Conservation (phyloP, 306 rosid genomes). For the Lablab purpureus region DNA sequence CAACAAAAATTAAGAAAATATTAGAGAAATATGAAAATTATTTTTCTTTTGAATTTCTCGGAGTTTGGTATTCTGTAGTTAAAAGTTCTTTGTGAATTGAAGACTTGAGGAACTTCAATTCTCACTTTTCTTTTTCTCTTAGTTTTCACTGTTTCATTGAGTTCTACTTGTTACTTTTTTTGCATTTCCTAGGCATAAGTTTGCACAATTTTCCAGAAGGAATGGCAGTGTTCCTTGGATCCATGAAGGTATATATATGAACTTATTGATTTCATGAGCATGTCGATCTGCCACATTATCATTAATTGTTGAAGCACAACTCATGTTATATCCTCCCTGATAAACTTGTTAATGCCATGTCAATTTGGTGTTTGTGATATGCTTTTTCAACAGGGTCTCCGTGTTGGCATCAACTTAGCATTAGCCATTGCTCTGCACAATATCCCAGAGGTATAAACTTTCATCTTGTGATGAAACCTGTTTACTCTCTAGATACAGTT, state of each 20-base stretch:
- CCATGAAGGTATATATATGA: constrained; percentile 82
- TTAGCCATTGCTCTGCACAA: constrained; percentile 98
- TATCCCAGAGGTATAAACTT: constrained; percentile 88
- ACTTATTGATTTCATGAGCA: constrained; percentile 21
- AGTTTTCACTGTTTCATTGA: constrained; percentile 2
- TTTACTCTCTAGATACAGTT: constrained; percentile 24
- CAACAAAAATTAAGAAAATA: neutral
- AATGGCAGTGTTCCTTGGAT: constrained; percentile 99
- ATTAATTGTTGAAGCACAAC: constrained; percentile 37
- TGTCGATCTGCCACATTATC: constrained; percentile 32
- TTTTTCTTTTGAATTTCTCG: constrained; percentile 2
- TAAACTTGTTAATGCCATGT: constrained; percentile 32
- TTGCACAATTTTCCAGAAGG: constrained; percentile 99
- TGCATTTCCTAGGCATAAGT: constrained; percentile 78
- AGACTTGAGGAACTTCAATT: constrained; percentile 25
- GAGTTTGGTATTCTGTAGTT: constrained; percentile 25
- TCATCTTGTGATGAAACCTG: neutral
- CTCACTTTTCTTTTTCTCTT: constrained; percentile 16
- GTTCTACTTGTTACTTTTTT: neutral
- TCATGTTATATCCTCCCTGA: neutral
- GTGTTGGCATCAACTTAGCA: constrained; percentile 95
- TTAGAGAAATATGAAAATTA: constrained; percentile 15
- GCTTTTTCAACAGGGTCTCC: constrained; percentile 76
- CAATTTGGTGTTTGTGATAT: constrained; percentile 42
- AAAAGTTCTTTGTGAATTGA: constrained; percentile 14